Evolutionary conservation across 352 stramenopile genomes (phyloP), one percentile per base, ranked within the genome.

Genomic region (Lagenidium sp.): DNA sequence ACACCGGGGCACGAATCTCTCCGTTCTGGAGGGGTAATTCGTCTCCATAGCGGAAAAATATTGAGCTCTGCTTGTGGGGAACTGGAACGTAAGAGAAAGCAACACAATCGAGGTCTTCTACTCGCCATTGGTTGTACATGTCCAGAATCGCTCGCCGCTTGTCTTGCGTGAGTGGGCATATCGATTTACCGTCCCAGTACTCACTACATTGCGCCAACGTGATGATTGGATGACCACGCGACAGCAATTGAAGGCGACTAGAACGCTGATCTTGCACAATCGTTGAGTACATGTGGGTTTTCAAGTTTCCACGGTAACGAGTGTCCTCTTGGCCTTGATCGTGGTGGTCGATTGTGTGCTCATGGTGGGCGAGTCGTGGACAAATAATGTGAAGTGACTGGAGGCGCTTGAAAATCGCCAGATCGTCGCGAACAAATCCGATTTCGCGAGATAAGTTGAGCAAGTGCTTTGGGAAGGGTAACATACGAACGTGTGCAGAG

Each of bases 51-150:
- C 52, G 41, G 3, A 36, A 68, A 35, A 90, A 93, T 1, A 87
- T 41, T 6, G 41, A 24, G 15, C 68, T 87, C 10, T 85, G 44
- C 45, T 89, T 90, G 49, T 85, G 75, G 4, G 71, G 65, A 5
- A 93, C 71, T 1, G 81, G 81, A 0, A 85, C 81, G 29, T 90
- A 93, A 4, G 75, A 82, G n/a, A 93, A 68, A 8, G 81, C 81
- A 11, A 86, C 78, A 40, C 76, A 89, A 37, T 91, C 81, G 18
- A 94, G 44, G 42, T 94, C 81, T 57, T 94, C 81, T 12, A 89
- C 78, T 10, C 77, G 74, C 81, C 81, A 94, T 38, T 94, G 81
- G 43, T 90, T 85, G 55, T 91, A 94, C 79, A 94, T 91, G 16
- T 94, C 81, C 15, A 90, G 56, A 36, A 94, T 94, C 15, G 62